phyloP scores from a whole-genome alignment of 306 rosid genomes.

The Glycyrrhiza uralensis region DNA sequence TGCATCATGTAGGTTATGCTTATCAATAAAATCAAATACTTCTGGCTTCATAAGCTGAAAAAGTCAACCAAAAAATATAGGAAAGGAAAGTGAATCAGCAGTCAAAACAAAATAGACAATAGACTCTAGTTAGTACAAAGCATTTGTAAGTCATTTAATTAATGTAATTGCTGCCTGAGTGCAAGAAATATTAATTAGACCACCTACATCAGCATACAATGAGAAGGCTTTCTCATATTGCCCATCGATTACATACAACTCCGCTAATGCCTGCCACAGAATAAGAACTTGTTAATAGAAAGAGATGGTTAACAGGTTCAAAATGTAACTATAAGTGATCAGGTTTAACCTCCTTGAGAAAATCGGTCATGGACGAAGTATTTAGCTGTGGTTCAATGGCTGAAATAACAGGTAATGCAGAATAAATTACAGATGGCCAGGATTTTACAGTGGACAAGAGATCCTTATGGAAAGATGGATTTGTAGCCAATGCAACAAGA shows the following conservation, averaged over 20 bases:
- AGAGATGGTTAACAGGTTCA: constrained; percentile 8
- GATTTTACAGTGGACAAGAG: constrained; percentile 71
- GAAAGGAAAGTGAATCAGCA: constrained; percentile 8
- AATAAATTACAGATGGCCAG: constrained; percentile 85
- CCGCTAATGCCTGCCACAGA: constrained; percentile 76
- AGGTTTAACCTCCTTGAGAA: constrained; percentile 76
- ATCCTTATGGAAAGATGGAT: constrained; percentile 78
- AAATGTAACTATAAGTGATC: constrained; percentile 10
- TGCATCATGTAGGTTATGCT: constrained; percentile 70
- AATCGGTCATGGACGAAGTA: constrained; percentile 80
- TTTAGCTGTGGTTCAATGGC: constrained; percentile 94
- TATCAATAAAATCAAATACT: constrained; percentile 86
- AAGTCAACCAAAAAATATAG: neutral
- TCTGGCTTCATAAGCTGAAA: constrained; percentile 91
- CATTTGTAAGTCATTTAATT: neutral
- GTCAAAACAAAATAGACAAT: constrained; percentile 13
- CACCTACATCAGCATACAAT: constrained; percentile 93
- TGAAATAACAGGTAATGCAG: constrained; percentile 77
- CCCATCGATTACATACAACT: constrained; percentile 79
- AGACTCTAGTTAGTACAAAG: neutral
- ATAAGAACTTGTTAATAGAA: constrained; percentile 6
- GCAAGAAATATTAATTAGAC: constrained; percentile 21
- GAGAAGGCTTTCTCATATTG: constrained; percentile 86
- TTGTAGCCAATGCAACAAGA: constrained; percentile 91
- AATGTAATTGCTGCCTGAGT: constrained; percentile 1